phyloP scores from a whole-genome alignment of 2,329 filamentous ascomycete genomes.

The Arthrobotrys conoides region DNA sequence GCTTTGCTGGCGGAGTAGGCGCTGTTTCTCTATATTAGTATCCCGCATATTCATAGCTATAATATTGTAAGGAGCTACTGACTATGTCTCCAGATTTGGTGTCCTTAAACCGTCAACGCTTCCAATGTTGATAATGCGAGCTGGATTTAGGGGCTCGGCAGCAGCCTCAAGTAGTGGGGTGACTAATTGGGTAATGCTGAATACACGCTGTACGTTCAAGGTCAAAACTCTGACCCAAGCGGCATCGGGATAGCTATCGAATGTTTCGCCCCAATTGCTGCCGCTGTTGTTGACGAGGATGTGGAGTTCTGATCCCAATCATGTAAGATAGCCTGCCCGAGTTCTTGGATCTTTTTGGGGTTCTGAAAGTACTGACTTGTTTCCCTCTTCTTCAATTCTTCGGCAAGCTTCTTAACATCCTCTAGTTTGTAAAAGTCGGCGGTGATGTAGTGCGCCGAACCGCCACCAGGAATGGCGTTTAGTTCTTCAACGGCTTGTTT shows the following conservation, averaged over 20 bases:
- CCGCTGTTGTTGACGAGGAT: constrained; percentile 78
- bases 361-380: constrained; percentile 65
- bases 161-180: constrained; percentile 75
- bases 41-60: not conserved
- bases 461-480: constrained; percentile 70
- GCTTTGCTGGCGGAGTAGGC: constrained; percentile 76
- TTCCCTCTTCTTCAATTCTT: constrained; percentile 72
- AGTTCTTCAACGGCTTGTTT: constrained; percentile 74
- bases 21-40: constrained; percentile 44
- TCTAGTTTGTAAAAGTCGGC: constrained; percentile 77
- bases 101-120: constrained; percentile 76
- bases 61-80: constrained; percentile 63
- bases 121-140: constrained; percentile 77
- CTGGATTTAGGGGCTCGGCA: constrained; percentile 68
- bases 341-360: too few species aligned
- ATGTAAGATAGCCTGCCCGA: not conserved
- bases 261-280: constrained; percentile 75
- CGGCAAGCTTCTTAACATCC: constrained; percentile 73
- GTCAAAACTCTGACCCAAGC: constrained; percentile 74
- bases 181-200: constrained; percentile 76
- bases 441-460: constrained; percentile 73
- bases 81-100: constrained; percentile 73
- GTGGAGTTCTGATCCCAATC: constrained; percentile 69
- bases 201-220: constrained; percentile 76
- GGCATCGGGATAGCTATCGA: constrained; percentile 72